Base-by-base conservation (phyloP, 306 rosid species). In the Nissolia schottii region DNA sequence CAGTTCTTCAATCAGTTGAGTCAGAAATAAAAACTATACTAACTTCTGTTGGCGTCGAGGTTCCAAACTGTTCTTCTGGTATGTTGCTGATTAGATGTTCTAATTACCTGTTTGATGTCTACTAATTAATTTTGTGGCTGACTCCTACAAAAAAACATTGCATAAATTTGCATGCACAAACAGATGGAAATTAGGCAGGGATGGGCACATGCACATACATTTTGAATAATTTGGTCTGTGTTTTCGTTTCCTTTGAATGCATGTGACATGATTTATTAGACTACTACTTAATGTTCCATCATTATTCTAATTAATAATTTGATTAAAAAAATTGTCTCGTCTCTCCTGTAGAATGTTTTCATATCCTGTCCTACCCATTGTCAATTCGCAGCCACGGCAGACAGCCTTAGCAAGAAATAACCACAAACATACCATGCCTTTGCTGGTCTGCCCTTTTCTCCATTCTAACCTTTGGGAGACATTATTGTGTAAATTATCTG, bases 1-100 rank as follows among this genome's bases (percentile, higher is more conserved):
- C 85, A 45, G 78, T 76, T 76, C 86, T 91, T 73, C 85, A 34
- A 57, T 71, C 82, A 5, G 74, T 91, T 37, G 90, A 86, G 73
- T 81, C 86, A 38, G 92, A 91, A 79, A 83, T 88, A 35, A 86
- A 83, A 78, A 78, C 83, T 49, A 85, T 91, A 81, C 84, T 88
- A 60, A 73, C 79, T 68, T 77, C 84, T 68, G 88, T 75, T 71
- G 97, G 95, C 19, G 97, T 91, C 37, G 83, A 72, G 23, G 81
- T 82, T 78, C 92, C 92, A 49, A 81, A 73, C 77, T 76, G 64
- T 80, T 73, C 83, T 38, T 62, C 81, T 32, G 97, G 97, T 91
- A 86, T 9, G 23, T 77, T 71, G 12, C 77, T 35, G 31, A 66
- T 57, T 57, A 68, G 28, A 50, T 68, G 56, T 49, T 76, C 76